A percentile compares a stretch with the other conserved stretches of the same genome.
phyloP scores from a whole-genome alignment of 2,329 filamentous ascomycete genomes.

The Aspergillus jensenii region DNA sequence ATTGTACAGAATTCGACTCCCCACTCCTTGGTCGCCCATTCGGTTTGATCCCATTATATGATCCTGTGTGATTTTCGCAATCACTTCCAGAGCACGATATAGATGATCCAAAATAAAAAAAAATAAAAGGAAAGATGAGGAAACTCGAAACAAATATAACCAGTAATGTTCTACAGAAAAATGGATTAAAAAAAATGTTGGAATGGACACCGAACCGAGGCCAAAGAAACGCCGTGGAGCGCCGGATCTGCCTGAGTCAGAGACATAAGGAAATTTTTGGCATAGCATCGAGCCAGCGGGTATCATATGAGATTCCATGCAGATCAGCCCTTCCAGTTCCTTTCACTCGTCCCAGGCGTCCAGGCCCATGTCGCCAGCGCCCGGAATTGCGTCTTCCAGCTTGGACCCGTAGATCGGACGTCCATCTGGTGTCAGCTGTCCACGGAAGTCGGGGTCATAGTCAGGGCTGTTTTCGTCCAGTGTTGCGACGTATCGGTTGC shows the following conservation, averaged over 20 bases:
- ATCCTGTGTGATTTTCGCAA: conserved; percentile 11
- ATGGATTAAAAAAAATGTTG: neutral
- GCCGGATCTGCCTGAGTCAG: conserved; percentile 21
- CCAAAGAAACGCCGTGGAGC: conserved; percentile 21
- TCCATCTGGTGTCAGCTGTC: conserved; percentile 43
- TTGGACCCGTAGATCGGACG: conserved; percentile 41
- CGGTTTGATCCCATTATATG: conserved; percentile 17
- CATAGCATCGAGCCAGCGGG: conserved; percentile 28
- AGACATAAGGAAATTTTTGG: conserved; percentile 27
- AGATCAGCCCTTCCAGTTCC: conserved; percentile 13
- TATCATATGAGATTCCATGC: conserved; percentile 29
- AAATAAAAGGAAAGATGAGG: neutral
- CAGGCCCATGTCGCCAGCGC: conserved; percentile 33
- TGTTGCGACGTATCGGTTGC: conserved; percentile 48
- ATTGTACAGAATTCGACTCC: conserved; percentile 18
- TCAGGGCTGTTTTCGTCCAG: conserved; percentile 43
- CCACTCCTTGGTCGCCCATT: conserved; percentile 12
- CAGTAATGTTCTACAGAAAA: conserved; percentile 12
- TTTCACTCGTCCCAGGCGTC: conserved; percentile 36
- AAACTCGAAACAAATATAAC: conserved; percentile 2
- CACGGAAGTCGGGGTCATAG: conserved; percentile 46
- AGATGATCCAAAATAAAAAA: neutral
- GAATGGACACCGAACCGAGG: conserved; percentile 3
- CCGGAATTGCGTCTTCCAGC: conserved; percentile 34
- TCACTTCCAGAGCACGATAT: conserved; percentile 10